Percentiles rank a stretch among this genome's conserved stretches.
phyloP scores from a whole-genome alignment of 2,329 filamentous ascomycete genomes.

The Orbilia oligospora region DNA sequence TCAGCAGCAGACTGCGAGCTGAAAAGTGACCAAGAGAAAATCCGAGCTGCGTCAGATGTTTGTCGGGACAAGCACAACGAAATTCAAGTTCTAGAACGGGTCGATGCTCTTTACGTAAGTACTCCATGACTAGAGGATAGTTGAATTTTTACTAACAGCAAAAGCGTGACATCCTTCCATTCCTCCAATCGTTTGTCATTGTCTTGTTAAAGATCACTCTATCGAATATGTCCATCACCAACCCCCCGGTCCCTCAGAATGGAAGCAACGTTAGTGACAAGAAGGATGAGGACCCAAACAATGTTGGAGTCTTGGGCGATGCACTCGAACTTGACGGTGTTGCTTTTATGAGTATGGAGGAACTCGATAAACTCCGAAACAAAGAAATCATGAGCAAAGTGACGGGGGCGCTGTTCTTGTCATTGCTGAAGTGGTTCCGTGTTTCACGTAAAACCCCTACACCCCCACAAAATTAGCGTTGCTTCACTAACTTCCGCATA shows the following conservation, averaged over 20 bases:
- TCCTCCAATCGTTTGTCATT: conserved; percentile 92
- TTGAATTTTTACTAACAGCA: conserved; percentile 5
- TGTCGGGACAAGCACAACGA: conserved; percentile 71
- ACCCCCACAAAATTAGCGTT: neutral
- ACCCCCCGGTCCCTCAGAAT: conserved; percentile 66
- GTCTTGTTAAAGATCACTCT: conserved; percentile 91
- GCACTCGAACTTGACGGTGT: conserved; percentile 47
- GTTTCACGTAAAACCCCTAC: conserved; percentile 79
- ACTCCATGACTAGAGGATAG: no score
- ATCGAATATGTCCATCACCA: conserved; percentile 87
- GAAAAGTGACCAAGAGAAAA: conserved; percentile 67
- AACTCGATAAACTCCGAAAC: conserved; percentile 83
- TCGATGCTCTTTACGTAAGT: conserved; percentile 89
- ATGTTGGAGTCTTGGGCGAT: conserved; percentile 54
- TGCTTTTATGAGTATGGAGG: conserved; percentile 72
- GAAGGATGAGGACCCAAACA: conserved; percentile 58
- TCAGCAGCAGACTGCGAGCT: conserved; percentile 68
- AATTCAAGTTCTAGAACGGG: conserved; percentile 77
- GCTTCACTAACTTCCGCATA: conserved; percentile 66
- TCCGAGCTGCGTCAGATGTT: conserved; percentile 66
- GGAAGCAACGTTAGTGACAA: conserved; percentile 33
- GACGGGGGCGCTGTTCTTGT: conserved; percentile 86
- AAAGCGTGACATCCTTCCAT: conserved; percentile 81
- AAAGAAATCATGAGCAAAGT: conserved; percentile 93
- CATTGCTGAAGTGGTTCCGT: conserved; percentile 97